Base-by-base conservation (phyloP, 2,329 filamentous ascomycete genomes). In the Anthostomella pinea region DNA sequence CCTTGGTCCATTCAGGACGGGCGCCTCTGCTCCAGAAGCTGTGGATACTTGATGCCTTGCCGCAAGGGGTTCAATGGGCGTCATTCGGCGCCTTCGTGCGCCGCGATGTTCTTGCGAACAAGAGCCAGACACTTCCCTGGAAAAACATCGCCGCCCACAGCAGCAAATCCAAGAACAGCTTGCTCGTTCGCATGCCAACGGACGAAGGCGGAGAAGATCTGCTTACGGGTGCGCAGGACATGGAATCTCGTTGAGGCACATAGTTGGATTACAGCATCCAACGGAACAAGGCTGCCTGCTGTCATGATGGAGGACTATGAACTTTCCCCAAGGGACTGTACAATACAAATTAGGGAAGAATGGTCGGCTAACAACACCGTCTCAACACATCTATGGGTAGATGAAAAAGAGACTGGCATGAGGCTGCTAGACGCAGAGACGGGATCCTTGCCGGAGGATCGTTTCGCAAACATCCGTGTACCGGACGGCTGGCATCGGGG, bases 11-110 rank as follows among this genome's bases (percentile, higher is more conserved):
- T 6, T 16, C 39, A 6, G 31, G 25, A 11, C 22, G 35, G 13
- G 31, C 30, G 3, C 36, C 39, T 17, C 11, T 14, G 20, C 25
- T 45, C 10, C 13, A 33, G 13, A 43, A 19, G 27, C 11, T 45
- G 16, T 43, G 43, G 43, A 22, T 43, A n/a, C 10, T 30, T 5
- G 39, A 46, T 22, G 33, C 15, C 10, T 25, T 41, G 14, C 20
- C 32, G 18, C 6, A 5, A 1, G 8, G 7, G 3, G 10, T 20
- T 15, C 3, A 24, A 4, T 13, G 22, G 9, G 8, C 10, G 1
- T 18, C 34, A 6, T 31, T 11, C 10, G 28, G 11, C 9, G 22
- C 33, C 5, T 17, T 30, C 8, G 30, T 46, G 18, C 43, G 36
- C 28, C 39, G 43, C 13, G 33, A 46, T 13, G 14, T 43, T 11